These are phyloP conservation scores for Beauveria asiatica DNA, from an alignment of 2,329 filamentous ascomycete genomes.

Conservation along the genomic window DNA sequence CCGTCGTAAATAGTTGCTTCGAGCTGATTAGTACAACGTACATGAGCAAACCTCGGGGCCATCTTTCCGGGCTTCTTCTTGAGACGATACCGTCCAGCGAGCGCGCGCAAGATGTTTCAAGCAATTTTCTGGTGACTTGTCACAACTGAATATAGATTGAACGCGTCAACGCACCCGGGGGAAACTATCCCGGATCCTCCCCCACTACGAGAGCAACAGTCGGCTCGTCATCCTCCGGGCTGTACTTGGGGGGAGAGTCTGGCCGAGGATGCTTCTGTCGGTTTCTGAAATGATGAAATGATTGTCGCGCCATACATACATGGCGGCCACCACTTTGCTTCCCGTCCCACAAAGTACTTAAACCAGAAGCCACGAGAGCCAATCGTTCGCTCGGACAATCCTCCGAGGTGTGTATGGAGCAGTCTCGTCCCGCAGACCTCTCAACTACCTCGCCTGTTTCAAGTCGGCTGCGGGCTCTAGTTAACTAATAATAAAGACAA, in stretches of 20 bases:
- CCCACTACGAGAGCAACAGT: background rate
- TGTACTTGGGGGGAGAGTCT: too few relatives aligned
- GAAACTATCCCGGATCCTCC: too few relatives aligned
- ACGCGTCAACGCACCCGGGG: too few relatives aligned
- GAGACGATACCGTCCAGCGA: too few relatives aligned
- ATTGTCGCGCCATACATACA: too few relatives aligned
- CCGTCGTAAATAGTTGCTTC: background rate
- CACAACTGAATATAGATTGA: too few relatives aligned
- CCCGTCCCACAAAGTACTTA: background rate
- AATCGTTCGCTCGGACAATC: background rate
- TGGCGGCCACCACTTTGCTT: too few relatives aligned
- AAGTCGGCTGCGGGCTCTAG: too few relatives aligned
- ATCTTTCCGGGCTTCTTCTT: background rate
- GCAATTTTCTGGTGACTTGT: too few relatives aligned
- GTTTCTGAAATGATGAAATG: background rate
- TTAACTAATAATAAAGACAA: too few relatives aligned
- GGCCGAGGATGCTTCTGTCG: background rate
- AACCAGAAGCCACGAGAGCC: background rate
- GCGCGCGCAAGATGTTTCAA: too few relatives aligned
- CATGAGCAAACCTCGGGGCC: background rate
- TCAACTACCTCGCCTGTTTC: too few relatives aligned
- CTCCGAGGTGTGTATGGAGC: background rate
- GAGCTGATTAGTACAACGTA: background rate
- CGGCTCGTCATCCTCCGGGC: background rate
- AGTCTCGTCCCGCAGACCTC: background rate